Percentiles rank a stretch among this genome's conserved stretches.
Conservation (phyloP, 2,329 filamentous ascomycete genomes). For the Fusarium scirpi region DNA sequence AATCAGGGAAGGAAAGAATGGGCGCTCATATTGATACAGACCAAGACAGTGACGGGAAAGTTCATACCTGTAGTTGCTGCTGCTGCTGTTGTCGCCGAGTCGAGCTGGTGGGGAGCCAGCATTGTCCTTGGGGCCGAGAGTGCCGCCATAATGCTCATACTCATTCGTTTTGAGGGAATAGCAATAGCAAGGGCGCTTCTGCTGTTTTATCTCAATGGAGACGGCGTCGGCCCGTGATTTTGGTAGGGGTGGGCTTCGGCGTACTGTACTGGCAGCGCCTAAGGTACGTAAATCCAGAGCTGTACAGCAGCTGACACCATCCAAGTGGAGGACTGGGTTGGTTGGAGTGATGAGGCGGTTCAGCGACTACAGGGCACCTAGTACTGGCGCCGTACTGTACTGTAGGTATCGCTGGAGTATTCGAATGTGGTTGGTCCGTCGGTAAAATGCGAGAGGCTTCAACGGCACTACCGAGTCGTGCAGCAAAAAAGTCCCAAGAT, state of each 20-base stretch:
- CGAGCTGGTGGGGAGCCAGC: slow-evolving; percentile 43
- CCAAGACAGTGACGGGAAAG: not conserved
- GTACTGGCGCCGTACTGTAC: slow-evolving; percentile 8
- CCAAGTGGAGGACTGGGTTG: slow-evolving; percentile 24
- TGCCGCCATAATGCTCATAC: slow-evolving; percentile 40
- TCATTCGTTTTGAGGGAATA: slow-evolving; percentile 15
- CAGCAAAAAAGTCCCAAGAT: slow-evolving; percentile 21
- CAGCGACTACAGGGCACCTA: slow-evolving; percentile 22
- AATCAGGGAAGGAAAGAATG: slow-evolving; percentile 21
- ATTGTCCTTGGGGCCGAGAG: slow-evolving; percentile 42
- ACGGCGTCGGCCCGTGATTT: slow-evolving; percentile 12
- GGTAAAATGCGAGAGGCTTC: slow-evolving; percentile 30
- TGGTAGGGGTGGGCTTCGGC: slow-evolving; percentile 38
- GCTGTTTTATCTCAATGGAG: slow-evolving; percentile 32
- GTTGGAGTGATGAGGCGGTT: slow-evolving; percentile 31
- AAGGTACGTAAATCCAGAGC: slow-evolving; percentile 31
- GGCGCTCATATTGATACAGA: slow-evolving; percentile 7
- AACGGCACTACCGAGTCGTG: slow-evolving; percentile 40
- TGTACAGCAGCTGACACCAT: slow-evolving; percentile 41
- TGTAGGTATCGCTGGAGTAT: slow-evolving; percentile 27
- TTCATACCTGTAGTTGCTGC: slow-evolving; percentile 40
- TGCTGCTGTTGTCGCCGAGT: slow-evolving; percentile 36
- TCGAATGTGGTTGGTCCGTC: slow-evolving; percentile 39
- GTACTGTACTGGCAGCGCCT: slow-evolving; percentile 37
- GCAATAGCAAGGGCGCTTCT: slow-evolving; percentile 24